Conservation (phyloP, 768 basidiomycete genomes). For the Russula virescens region DNA sequence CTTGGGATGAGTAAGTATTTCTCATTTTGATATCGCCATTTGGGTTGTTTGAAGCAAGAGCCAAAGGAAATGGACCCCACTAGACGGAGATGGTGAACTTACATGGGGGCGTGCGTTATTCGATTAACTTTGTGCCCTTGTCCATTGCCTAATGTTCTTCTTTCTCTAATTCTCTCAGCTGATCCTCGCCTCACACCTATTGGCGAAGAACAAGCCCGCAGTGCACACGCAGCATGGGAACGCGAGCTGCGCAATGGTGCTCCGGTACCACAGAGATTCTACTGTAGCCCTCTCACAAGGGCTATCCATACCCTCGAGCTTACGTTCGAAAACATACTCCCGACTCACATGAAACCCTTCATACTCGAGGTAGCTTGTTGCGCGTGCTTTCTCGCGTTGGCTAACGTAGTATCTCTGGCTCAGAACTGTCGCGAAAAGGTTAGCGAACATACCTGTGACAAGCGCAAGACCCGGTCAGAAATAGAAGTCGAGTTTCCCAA, state of each 20-base stretch:
- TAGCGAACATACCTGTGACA: slow-evolving; percentile 23
- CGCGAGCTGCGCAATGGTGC: slow-evolving; percentile 12
- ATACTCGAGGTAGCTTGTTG: slow-evolving; percentile 21
- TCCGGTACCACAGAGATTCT: slow-evolving; percentile 19
- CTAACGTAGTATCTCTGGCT: neutral
- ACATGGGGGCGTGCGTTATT: slow-evolving; percentile 23
- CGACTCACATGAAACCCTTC: slow-evolving; percentile 9
- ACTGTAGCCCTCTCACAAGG: slow-evolving; percentile 20
- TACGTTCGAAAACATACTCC: slow-evolving; percentile 18
- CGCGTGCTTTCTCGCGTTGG: neutral
- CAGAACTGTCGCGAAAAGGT: slow-evolving; percentile 21
- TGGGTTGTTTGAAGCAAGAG: neutral
- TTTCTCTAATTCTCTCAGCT: slow-evolving; percentile 6
- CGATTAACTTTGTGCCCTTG: no score
- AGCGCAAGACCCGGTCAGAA: slow-evolving; percentile 18
- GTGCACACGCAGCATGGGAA: slow-evolving; percentile 20
- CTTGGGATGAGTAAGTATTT: slow-evolving; percentile 19
- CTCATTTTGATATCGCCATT: neutral
- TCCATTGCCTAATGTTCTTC: neutral
- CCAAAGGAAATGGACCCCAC: slow-evolving; percentile 19
- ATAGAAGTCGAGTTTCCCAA: slow-evolving; percentile 18
- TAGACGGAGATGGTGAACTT: slow-evolving; percentile 20
- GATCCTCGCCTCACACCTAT: slow-evolving; percentile 21
- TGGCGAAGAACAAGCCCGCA: slow-evolving; percentile 23
- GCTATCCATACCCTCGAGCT: slow-evolving; percentile 22